Evolutionary conservation across 768 basidiomycete species (phyloP), one percentile per base, ranked within the genome.

Genomic region (Crassisporium funariophilum): DNA sequence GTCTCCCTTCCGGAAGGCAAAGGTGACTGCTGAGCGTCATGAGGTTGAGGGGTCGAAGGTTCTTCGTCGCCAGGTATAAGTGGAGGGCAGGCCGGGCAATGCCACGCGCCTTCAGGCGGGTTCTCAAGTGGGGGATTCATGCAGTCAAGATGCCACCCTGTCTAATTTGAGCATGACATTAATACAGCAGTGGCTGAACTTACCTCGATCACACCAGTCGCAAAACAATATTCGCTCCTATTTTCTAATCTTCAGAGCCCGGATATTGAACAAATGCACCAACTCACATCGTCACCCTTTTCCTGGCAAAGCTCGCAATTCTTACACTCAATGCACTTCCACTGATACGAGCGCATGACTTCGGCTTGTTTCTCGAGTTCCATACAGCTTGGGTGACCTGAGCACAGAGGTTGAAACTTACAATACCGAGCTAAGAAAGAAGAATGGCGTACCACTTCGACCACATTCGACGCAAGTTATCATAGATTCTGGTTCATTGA

Each of bases 291-390:
- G 66, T 92, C 87, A 16, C 88, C 91, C 61, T 94, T 93, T 58
- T 82, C 71, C 35, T 78, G 68, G 62, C 95, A 98, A 46, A 91
- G 72, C 69, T 94, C 91, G 64, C 95, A 98, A 47, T 74, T 84
- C 73, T 95, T 97, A 73, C 95, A 97, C 54, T 94, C 91, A 25
- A 83, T 78, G 62, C 95, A 98, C 50, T 80, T 79, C 95, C 95
- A 98, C 12, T 77, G 71, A 63, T 95, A 95, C 20, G 76, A 74
- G 46, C 76, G 74, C 41, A 94, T 72, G n/a, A 76, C 72, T 31
- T 82, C 76, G 13, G 75, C 76, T 40, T 88, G 74, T 41, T 75
- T 71, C 35, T 71, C 58, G 37, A 84, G 75, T 53, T 85, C 68
- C 73, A 95, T 76, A 63, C 95, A 98, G 36, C 81, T 84, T n/a